Evolutionary conservation across 345 rosid genomes (phyloP).

Genomic region (Salix purpurea): DNA sequence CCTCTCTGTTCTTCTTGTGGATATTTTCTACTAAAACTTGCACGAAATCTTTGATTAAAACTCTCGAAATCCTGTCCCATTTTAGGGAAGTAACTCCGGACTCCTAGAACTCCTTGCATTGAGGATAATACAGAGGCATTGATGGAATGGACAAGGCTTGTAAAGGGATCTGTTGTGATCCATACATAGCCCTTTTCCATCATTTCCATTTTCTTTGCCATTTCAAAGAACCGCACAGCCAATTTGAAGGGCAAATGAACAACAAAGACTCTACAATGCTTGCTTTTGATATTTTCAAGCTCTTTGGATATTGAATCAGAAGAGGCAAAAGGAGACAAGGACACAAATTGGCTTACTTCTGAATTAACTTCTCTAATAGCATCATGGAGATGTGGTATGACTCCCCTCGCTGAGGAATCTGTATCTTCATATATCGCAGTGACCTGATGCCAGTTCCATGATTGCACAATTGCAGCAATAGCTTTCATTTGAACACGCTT

Average conservation of each 20-base stretch:
- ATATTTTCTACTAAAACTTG: conserved; percentile 5
- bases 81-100: conserved; percentile 12
- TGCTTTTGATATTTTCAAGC: not conserved
- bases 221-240: conserved; percentile 13
- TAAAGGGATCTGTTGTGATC: conserved; percentile 28
- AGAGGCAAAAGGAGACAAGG: conserved; percentile 9
- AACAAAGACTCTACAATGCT: conserved; percentile 28
- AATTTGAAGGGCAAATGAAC: conserved; percentile 19
- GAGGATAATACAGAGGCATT: conserved; percentile 10
- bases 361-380: conserved; percentile 9
- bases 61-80: not conserved
- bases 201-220: conserved; percentile 23
- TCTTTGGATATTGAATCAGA: conserved; percentile 1
- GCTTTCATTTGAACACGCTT: conserved; percentile 21
- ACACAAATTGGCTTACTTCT: conserved; percentile 5
- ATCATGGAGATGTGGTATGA: conserved; percentile 7
- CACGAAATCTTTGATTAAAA: conserved; percentile 10
- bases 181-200: conserved; percentile 34
- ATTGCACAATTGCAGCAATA: conserved; percentile 18
- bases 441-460: conserved; percentile 21
- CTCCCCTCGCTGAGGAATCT: conserved; percentile 6
- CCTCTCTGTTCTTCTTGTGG: conserved; percentile 13
- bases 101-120: conserved; percentile 30
- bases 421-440: conserved; percentile 14
- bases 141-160: conserved; percentile 18